Percentiles rank a stretch among this genome's conserved stretches.
Evolutionary conservation across 106 monocot species (phyloP).

Genomic region (Cymbidium sinense): DNA sequence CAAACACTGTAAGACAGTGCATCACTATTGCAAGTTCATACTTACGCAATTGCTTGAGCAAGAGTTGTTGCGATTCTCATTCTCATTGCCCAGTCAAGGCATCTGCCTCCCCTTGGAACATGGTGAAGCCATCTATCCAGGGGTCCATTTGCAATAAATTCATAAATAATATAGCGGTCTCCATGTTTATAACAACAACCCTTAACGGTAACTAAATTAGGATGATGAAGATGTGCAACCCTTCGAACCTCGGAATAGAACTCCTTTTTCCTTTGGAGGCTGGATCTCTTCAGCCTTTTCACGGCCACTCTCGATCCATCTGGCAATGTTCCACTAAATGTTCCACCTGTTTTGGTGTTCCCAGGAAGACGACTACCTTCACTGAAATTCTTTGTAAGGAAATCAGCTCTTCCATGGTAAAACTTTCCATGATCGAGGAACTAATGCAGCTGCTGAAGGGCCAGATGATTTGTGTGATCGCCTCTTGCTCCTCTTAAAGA

Average conservation of each 20-base stretch:
- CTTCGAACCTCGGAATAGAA: conserved; percentile 91
- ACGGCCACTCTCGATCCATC: conserved; percentile 84
- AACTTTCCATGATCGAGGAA: conserved; percentile 86
- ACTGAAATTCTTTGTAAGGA: conserved; percentile 93
- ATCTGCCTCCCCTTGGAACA: conserved; percentile 73
- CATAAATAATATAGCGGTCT: conserved; percentile 83
- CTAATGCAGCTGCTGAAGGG: conserved; percentile 59
- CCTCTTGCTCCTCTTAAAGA: conserved; percentile 77
- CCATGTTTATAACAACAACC: conserved; percentile 98
- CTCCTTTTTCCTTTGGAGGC: conserved; percentile 94
- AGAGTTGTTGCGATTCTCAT: conserved; percentile 95
- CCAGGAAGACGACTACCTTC: conserved; percentile 91
- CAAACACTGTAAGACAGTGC: background rate
- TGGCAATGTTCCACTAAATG: conserved; percentile 67
- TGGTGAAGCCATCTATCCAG: conserved; percentile 93
- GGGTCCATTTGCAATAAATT: conserved; percentile 94
- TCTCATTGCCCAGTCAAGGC: conserved; percentile 91
- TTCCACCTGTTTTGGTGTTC: conserved; percentile 94
- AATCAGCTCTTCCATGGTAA: conserved; percentile 74
- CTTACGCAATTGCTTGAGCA: conserved; percentile 99
- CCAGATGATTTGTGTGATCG: conserved; percentile 69
- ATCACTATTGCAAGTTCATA: conserved; percentile 4
- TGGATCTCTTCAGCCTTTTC: conserved; percentile 81
- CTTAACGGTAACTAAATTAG: conserved; percentile 85
- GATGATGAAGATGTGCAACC: conserved; percentile 86